Conservation (phyloP, 192 early-diverging fungal genomes). For the Cetraspora pellucida region DNA sequence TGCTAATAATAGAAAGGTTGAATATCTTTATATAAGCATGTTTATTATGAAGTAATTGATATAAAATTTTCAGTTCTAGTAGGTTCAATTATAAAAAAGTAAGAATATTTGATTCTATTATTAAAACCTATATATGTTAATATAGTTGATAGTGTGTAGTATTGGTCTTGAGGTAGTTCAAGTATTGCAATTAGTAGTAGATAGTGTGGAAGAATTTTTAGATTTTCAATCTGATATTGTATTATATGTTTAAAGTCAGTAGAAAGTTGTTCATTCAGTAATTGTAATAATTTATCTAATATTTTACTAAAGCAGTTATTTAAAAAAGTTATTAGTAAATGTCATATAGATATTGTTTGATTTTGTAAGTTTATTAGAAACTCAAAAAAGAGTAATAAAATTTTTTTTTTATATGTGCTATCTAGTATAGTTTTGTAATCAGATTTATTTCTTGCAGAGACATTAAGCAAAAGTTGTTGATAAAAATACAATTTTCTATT, state of each 20-base stretch:
- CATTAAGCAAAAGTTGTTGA: not conserved
- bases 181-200: not conserved
- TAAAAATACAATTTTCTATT: not conserved
- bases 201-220: not conserved
- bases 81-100: not conserved
- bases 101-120: not conserved
- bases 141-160: not conserved
- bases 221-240: not conserved
- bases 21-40: not conserved
- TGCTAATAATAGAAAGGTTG: not conserved
- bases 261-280: not conserved
- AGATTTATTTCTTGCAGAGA: not conserved
- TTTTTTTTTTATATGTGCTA: not conserved
- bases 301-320: not conserved
- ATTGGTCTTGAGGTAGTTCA: not conserved
- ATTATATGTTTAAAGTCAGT: not conserved
- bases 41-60: not conserved
- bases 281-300: not conserved
- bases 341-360: not conserved
- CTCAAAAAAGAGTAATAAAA: not conserved
- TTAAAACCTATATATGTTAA: not conserved
- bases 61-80: slow-evolving; percentile 12
- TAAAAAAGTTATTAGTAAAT: not conserved
- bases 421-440: not conserved
- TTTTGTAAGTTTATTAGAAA: not conserved